Base-by-base conservation (phyloP, 176 grass and related monocot species). In the Lolium multiflorum region DNA sequence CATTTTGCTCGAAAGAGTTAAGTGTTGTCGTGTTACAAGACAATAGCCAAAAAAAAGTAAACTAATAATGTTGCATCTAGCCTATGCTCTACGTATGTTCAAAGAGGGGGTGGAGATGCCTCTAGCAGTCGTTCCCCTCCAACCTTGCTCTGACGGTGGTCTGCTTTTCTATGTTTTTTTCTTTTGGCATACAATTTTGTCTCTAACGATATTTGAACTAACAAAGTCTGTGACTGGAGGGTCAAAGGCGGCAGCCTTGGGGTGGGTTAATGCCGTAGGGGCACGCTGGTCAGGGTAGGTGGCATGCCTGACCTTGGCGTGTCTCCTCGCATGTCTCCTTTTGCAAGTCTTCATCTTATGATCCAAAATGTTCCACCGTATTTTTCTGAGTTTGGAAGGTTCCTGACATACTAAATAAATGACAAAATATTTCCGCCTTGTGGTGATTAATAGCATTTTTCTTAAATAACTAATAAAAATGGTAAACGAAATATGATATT, bases 1-100 rank as follows among this genome's bases (percentile, higher is more conserved):
- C 44, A 35, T 79, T 71, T 54, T 26, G 44, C 10, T 49, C 6
- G 63, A 70, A 83, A 83, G 48, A 3, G 80, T 49, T 83, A 83
- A 82, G 25, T 8, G 25, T 4, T 83, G 74, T 63, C 55, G 6
- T 5, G 14, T 43, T 84, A 49, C 22, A 54, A 54, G 65, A 84
- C 79, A 76, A 68, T n/a, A n/a, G 26, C 9, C 25, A 15, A 50
- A 13, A 78, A 71, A 15, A 38, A 59, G 61, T 26, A n/a, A 21
- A 60, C 10, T 22, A 60, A 17, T 57, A 12, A 61, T 11, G 37
- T 63, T 47, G 21, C n/a, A 46, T 60, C 20, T 60, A 2, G 9
- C 7, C n/a, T 60, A 60, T 60, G 54, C 17, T 18, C 17, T 56
- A 20, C 18, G 16, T 56, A 20, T 7, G 17, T 20, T 56, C 54